Percentiles rank a stretch among this genome's conserved stretches.
phyloP scores from a whole-genome alignment of 192 early-diverging fungal genomes.

The Coemansia sp. region DNA sequence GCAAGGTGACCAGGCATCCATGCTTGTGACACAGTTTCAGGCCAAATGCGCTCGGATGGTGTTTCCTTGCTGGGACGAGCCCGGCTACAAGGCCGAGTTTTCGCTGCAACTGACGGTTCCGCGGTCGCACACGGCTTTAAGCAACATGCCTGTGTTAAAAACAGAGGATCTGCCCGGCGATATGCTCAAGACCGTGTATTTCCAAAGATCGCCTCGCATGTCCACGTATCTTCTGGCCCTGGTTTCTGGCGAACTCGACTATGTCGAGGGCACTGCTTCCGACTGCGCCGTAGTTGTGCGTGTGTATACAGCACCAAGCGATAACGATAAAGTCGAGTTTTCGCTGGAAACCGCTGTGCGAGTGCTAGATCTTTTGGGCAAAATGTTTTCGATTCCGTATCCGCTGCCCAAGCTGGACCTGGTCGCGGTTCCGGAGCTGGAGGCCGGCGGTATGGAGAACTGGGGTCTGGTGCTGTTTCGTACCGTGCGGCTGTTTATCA shows the following conservation, averaged over 20 bases:
- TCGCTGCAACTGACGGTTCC: constrained; percentile 65
- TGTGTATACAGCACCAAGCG: constrained; percentile 67
- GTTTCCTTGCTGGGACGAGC: constrained; percentile 83
- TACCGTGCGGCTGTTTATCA: constrained; percentile 63
- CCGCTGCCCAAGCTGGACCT: constrained; percentile 73
- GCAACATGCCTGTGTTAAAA: constrained; percentile 65
- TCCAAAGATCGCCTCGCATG: constrained; percentile 76
- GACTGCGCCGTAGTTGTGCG: constrained; percentile 37
- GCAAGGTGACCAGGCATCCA: constrained; percentile 52
- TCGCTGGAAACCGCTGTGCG: constrained; percentile 66
- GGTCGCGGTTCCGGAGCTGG: constrained; percentile 79
- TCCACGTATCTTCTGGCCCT: constrained; percentile 79
- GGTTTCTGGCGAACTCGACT: constrained; percentile 77
- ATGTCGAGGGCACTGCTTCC: constrained; percentile 61
- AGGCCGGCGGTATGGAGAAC: constrained; percentile 85
- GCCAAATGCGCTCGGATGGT: constrained; percentile 67
- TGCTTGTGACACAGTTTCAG: constrained; percentile 82
- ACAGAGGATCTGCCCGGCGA: not conserved
- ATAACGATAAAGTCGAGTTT: constrained; percentile 66
- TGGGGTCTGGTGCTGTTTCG: constrained; percentile 84
- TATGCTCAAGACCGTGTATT: constrained; percentile 60
- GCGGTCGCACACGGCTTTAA: constrained; percentile 60
- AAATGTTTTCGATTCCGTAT: constrained; percentile 68
- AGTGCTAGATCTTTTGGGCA: constrained; percentile 69
- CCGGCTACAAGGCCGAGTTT: constrained; percentile 76